Conservation (phyloP, 768 basidiomycete species). For the Boletus rubropictus region DNA sequence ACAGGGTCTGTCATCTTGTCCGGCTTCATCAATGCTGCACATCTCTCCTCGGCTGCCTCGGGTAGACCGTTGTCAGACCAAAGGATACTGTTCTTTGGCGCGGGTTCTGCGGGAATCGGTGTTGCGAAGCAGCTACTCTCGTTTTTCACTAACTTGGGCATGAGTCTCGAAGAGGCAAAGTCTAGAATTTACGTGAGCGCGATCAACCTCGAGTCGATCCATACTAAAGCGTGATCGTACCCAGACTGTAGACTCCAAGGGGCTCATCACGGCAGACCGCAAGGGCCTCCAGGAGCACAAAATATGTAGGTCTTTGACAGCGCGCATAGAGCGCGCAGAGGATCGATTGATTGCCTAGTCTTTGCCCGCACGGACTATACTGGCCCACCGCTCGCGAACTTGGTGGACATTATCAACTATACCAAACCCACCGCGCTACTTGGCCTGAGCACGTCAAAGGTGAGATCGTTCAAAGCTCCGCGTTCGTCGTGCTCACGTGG, state of each 20-base stretch:
- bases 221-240: constrained; percentile 11
- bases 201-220: background rate
- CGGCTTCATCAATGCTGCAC: constrained; percentile 70
- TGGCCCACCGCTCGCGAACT: constrained; percentile 54
- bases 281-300: constrained; percentile 70
- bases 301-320: constrained; percentile 40
- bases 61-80: constrained; percentile 40
- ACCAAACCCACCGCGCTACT: constrained; percentile 76
- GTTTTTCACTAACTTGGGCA: constrained; percentile 48
- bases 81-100: constrained; percentile 54
- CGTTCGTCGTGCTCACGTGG: background rate
- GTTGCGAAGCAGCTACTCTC: constrained; percentile 47
- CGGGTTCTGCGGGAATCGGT: constrained; percentile 49
- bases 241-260: constrained; percentile 75
- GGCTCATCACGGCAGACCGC: constrained; percentile 65
- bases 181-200: constrained; percentile 57
- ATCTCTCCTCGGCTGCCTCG: constrained; percentile 46
- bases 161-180: constrained; percentile 62
- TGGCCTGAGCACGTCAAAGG: constrained; percentile 58
- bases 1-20: constrained; percentile 73
- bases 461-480: background rate
- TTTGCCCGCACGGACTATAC: constrained; percentile 68
- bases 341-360: constrained; percentile 31
- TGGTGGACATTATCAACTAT: constrained; percentile 62
- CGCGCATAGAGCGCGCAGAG: background rate